Evolutionary conservation across 2,329 filamentous ascomycete species (phyloP).

Genomic region (Neonectria sp.): DNA sequence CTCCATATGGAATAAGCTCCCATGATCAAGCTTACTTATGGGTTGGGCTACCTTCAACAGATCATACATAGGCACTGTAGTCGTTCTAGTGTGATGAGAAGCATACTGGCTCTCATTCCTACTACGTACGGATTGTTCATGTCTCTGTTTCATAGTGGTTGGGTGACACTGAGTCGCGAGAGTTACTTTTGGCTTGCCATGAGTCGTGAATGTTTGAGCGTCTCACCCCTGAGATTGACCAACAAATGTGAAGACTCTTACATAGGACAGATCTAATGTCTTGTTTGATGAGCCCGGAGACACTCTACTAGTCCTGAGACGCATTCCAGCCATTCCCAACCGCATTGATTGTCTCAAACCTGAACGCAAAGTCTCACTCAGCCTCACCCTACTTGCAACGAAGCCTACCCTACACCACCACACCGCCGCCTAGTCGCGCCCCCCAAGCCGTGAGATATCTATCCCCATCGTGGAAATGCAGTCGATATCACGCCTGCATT

Average conservation of each 20-base stretch:
- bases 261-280: conserved; percentile 6
- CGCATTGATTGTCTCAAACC: conserved; percentile 5
- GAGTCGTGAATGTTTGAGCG: conserved; percentile 9
- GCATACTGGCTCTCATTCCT: neutral
- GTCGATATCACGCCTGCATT: conserved; percentile 9
- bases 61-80: neutral
- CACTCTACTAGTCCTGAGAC: neutral
- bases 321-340: conserved; percentile 7
- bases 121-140: neutral
- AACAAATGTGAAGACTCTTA: neutral
- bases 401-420: conserved; percentile 14
- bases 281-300: conserved; percentile 4
- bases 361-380: conserved; percentile 19
- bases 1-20: neutral
- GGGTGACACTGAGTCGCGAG: neutral
- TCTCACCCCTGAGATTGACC: conserved; percentile 7
- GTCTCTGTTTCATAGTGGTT: conserved; percentile 3
- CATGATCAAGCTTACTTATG: neutral
- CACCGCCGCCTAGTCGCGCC: conserved; percentile 18
- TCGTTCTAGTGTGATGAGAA: neutral
- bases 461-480: conserved; percentile 17
- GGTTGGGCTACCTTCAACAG: neutral
- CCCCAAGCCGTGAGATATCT: conserved; percentile 26
- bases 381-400: neutral
- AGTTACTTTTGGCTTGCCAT: conserved; percentile 5